Conservation (phyloP, 2,329 filamentous ascomycete species). For the Blastomyces gilchristii region DNA sequence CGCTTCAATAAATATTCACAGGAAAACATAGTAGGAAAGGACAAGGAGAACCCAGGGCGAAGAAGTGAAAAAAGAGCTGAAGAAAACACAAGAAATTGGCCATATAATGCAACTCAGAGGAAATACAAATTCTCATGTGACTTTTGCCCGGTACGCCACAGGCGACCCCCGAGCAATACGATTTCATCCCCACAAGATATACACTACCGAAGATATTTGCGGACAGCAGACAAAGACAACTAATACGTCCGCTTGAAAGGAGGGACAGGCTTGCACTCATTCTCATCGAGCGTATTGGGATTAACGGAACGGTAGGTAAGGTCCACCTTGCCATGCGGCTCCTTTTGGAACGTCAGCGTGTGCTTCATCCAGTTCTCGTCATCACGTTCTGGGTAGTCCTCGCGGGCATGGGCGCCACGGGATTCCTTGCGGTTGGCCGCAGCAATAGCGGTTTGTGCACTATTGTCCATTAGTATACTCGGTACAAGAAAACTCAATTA, state of each 20-base stretch:
- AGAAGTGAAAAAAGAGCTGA: neutral
- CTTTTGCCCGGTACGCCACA: neutral
- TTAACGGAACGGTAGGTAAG: constrained; percentile 78
- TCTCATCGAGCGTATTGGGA: constrained; percentile 76
- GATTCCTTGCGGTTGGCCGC: constrained; percentile 95
- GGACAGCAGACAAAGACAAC: neutral
- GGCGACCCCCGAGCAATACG: neutral
- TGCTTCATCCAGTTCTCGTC: constrained; percentile 99
- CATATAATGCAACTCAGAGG: constrained; percentile 4
- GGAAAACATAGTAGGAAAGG: constrained; percentile 1
- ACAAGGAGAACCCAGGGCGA: neutral
- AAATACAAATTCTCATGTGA: neutral
- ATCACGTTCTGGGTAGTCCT: constrained; percentile 92
- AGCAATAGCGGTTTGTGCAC: constrained; percentile 79
- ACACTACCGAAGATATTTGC: neutral
- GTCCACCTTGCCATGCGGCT: constrained; percentile 77
- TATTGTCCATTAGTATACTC: constrained; percentile 25
- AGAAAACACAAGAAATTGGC: neutral
- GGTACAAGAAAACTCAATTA: constrained; percentile 4
- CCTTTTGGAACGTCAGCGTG: constrained; percentile 90
- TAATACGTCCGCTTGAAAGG: constrained; percentile 70
- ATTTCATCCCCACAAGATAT: constrained; percentile 1
- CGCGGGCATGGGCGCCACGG: constrained; percentile 89
- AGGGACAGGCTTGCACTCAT: constrained; percentile 89
- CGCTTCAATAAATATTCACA: neutral